Evolutionary conservation across 176 grass and related monocot genomes (phyloP), one percentile per base, ranked within the genome.

Genomic region (Triticum turgidum): DNA sequence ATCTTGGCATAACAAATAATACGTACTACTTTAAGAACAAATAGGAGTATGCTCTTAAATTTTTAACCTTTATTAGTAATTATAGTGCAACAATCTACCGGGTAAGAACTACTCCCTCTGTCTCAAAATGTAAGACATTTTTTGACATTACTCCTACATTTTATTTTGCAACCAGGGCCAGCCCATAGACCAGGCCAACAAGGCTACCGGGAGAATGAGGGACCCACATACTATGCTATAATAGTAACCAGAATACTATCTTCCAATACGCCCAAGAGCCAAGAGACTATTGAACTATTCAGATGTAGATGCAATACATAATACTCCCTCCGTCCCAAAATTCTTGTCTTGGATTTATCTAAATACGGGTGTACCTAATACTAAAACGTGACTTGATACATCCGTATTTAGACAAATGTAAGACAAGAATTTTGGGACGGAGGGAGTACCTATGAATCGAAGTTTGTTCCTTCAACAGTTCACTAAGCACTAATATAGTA

Each of bases 281-380:
- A 58, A 58, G 54, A 58, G 54, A 58, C 54, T 58, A 58, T 33
- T 4, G 1, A 75, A 76, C 42, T 32, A 64, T 42, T 83, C 64
- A 83, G 64, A 78, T 63, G 52, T 67, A 76, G 25, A 81, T 76
- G 33, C 68, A 81, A 85, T 58, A 85, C 66, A 27, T n/a, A 44
- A 61, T 68, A 32, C 32, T 32, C 32, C 32, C 32, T 32, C 32
- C 32, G 32, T 32, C 32, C 32, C 32, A 32, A 32, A 32, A 32
- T 32, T 32, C 32, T 32, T 32, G 32, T 32, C 32, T 32, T 32
- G 32, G 32, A 32, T 32, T 32, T 32, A 32, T 32, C 32, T 32
- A 32, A 32, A 32, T 32, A 32, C 32, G 32, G 32, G 32, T 32
- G 32, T 32, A 32, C 32, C 32, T 32, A 32, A 32, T 32, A 32